A percentile compares a stretch with the other conserved stretches of the same genome.
These are phyloP conservation scores for Amoeboaphelidium protococcarum DNA, from an alignment of 371 early-diverging fungal species.

Conservation along the genomic window DNA sequence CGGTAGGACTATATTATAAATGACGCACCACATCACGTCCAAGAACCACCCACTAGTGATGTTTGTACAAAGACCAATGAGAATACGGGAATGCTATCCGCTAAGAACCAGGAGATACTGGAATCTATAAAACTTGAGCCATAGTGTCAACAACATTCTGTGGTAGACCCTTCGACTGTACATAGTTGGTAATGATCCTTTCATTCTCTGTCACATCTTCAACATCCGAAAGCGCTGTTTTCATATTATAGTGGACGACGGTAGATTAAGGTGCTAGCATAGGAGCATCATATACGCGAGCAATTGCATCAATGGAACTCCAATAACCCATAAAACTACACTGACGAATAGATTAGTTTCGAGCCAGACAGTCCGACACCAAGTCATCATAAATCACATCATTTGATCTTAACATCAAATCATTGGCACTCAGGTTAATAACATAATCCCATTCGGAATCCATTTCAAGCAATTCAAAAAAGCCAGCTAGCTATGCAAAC, in stretches of 20 bases:
- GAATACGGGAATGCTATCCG: not conserved
- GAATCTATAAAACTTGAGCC: not conserved
- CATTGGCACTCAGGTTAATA: not conserved
- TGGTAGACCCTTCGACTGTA: not conserved
- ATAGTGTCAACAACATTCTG: not conserved
- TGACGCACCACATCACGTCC: not conserved
- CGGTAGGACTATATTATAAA: not conserved
- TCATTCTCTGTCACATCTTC: not conserved
- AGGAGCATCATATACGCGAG: not conserved
- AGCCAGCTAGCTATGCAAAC: not conserved
- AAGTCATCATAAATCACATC: not conserved
- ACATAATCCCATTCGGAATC: not conserved
- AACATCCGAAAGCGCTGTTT: not conserved
- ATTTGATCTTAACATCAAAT: not conserved
- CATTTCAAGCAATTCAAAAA: not conserved
- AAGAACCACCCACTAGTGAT: not conserved
- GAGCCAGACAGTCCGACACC: too few relatives aligned
- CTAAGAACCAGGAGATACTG: not conserved
- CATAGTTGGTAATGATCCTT: not conserved
- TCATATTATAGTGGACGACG: not conserved
- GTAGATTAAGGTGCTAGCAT: not conserved
- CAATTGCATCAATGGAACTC: not conserved
- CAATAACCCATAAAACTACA: not conserved
- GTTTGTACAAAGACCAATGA: not conserved
- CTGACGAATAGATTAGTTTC: not conserved